Evolutionary conservation across 2,329 filamentous ascomycete species (phyloP), one percentile per base, ranked within the genome.

Genomic region (Ilyonectria destructans): DNA sequence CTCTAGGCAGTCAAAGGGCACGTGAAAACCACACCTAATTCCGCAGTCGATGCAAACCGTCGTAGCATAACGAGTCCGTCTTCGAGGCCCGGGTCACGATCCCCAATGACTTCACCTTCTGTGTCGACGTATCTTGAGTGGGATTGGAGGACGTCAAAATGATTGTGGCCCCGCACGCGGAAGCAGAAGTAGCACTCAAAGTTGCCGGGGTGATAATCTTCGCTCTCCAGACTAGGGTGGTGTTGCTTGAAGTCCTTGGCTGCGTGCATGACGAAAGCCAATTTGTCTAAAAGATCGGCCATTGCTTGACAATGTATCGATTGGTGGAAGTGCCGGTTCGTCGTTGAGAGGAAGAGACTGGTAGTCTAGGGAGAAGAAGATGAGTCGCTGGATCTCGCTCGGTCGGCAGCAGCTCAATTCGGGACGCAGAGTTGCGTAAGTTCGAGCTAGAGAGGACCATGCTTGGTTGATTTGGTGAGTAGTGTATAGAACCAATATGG

Each of bases 181-280:
- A 81, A 83, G 74, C 82, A 84, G 29, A 82, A 74, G 70, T 83
- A 83, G 69, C 82, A 84, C 67, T 83, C 82, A 51, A 82, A 80
- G 69, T 84, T 83, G 17, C 82, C 81, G 0, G 81, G 82, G 56
- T 78, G 76, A 65, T 81, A 79, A 51, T 80, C 77, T 56, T 77
- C 77, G 8, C 78, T 78, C 67, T 78, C 80, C 54, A 81, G 78
- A 65, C 75, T 79, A 5, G 81, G 79, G 19, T 81, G 79, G 69
- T 84, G 82, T 33, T 82, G 80, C 1, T 78, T 73, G 62, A 83
- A 84, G 74, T 81, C 78, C 46, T 81, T 83, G 62, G 80, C 81
- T 2, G 82, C 82, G 31, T 76, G 77, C 80, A 83, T 82, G 70
- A 84, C 79, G 54, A 83, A 83, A 48, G 80, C 71, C 56, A 81